Percentiles rank a stretch among this genome's conserved stretches.
These are phyloP conservation scores for Mycena sanguinolenta DNA, from an alignment of 768 basidiomycete genomes.

Conservation along the genomic window DNA sequence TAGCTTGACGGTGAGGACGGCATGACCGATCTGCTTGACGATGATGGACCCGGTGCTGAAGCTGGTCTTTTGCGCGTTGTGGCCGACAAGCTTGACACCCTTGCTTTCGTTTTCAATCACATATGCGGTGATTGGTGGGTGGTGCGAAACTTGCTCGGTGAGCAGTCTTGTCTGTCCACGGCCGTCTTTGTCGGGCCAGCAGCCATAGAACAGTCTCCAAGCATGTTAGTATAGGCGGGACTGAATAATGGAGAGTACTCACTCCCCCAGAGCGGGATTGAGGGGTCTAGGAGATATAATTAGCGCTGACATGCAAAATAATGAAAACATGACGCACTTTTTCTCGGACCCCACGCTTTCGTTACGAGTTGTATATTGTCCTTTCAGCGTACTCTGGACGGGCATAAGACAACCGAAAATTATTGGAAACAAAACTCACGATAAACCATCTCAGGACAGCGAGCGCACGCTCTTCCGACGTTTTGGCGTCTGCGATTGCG, in stretches of 20 bases:
- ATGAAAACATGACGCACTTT: conserved; percentile 70
- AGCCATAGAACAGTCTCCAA: conserved; percentile 85
- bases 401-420: conserved; percentile 7
- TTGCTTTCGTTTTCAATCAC: conserved; percentile 86
- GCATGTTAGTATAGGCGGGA: conserved; percentile 1
- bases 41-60: conserved; percentile 86
- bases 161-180: conserved; percentile 87
- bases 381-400: conserved; percentile 87
- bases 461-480: conserved; percentile 79
- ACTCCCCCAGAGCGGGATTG: conserved; percentile 96
- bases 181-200: conserved; percentile 82
- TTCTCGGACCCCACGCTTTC: conserved; percentile 98
- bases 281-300: conserved; percentile 73
- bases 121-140: conserved; percentile 91
- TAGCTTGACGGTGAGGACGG: conserved; percentile 78
- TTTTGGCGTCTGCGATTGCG: conserved; percentile 82
- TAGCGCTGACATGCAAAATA: background rate
- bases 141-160: conserved; percentile 97
- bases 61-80: conserved; percentile 95
- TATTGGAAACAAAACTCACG: conserved; percentile 56
- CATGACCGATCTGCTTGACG: conserved; percentile 97
- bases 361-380: conserved; percentile 94
- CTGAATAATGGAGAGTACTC: conserved; percentile 47
- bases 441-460: conserved; percentile 97
- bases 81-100: conserved; percentile 83